These are phyloP conservation scores for Verticillium zaregamsianum DNA, from an alignment of 2,329 filamentous ascomycete genomes.

Conservation along the genomic window DNA sequence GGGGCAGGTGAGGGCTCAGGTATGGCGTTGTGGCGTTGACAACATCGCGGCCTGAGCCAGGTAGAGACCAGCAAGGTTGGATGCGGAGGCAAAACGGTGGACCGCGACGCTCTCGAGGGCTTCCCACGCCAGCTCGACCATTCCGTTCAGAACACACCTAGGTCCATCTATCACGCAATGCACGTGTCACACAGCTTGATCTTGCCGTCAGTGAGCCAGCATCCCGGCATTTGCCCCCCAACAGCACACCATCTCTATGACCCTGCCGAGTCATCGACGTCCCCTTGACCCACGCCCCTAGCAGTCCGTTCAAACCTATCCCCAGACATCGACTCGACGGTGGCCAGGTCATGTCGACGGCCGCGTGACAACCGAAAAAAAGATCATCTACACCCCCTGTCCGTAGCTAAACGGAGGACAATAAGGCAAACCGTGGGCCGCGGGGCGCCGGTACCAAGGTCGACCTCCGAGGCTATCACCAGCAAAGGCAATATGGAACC, in stretches of 20 bases:
- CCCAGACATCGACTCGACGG: not conserved
- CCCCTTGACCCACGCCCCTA: not conserved
- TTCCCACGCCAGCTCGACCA: not conserved
- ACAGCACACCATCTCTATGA: not conserved
- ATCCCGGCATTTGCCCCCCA: not conserved
- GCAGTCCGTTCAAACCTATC: not conserved
- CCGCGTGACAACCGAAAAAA: not conserved
- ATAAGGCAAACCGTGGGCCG: not conserved
- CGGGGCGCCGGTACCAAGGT: not conserved
- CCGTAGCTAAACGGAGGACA: not conserved
- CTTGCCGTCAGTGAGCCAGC: not conserved
- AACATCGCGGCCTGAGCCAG: too few species aligned
- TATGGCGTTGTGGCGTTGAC: too few species aligned
- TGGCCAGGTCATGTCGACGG: not conserved
- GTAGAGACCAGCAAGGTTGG: too few species aligned
- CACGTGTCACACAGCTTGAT: not conserved
- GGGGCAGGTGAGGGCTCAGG: too few species aligned
- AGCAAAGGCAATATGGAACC: constrained; percentile 3
- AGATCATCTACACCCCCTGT: not conserved
- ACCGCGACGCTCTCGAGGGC: too few species aligned
- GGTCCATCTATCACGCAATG: not conserved
- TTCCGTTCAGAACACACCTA: not conserved
- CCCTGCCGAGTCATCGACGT: not conserved
- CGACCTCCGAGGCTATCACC: not conserved
- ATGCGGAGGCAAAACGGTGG: too few species aligned